These are phyloP conservation scores for Rhodotorula sp. DNA, from an alignment of 1,284 basidiomycete species.

Conservation along the genomic window DNA sequence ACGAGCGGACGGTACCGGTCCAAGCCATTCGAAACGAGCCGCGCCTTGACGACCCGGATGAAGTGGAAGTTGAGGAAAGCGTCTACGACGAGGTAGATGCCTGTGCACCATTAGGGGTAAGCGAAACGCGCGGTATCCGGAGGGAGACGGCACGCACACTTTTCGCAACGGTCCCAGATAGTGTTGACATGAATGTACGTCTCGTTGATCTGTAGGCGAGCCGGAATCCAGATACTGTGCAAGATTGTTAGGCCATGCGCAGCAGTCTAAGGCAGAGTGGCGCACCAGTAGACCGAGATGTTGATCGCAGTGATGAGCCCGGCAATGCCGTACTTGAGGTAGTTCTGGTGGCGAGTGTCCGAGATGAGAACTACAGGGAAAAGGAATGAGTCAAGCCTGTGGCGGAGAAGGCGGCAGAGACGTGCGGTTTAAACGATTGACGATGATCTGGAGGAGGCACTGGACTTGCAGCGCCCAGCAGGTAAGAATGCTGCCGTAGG, in stretches of 20 bases:
- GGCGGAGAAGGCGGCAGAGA: neutral
- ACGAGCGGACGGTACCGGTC: conserved; percentile 40
- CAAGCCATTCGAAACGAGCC: conserved; percentile 33
- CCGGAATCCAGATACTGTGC: conserved; percentile 42
- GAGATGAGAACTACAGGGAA: conserved; percentile 11
- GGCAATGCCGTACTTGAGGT: conserved; percentile 37
- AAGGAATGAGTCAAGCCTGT: neutral
- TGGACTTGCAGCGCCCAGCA: conserved; percentile 33
- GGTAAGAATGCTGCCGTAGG: conserved; percentile 21
- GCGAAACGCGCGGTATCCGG: neutral
- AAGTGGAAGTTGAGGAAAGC: conserved; percentile 35
- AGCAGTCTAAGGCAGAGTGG: too few species aligned
- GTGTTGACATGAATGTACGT: neutral
- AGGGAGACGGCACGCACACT: neutral
- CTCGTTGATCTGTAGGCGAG: conserved; percentile 34
- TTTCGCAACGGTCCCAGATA: conserved; percentile 9
- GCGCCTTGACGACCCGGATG: conserved; percentile 27
- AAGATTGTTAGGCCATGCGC: neutral
- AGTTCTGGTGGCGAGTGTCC: conserved; percentile 5
- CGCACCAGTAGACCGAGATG: conserved; percentile 25
- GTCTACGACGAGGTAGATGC: conserved; percentile 42
- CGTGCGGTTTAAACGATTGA: conserved; percentile 30
- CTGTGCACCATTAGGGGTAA: neutral
- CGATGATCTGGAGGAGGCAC: conserved; percentile 41
- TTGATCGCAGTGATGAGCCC: conserved; percentile 34